A percentile compares a stretch with the other conserved stretches of the same genome.
phyloP scores from a whole-genome alignment of 306 rosid genomes.

The Bauhinia variegata region DNA sequence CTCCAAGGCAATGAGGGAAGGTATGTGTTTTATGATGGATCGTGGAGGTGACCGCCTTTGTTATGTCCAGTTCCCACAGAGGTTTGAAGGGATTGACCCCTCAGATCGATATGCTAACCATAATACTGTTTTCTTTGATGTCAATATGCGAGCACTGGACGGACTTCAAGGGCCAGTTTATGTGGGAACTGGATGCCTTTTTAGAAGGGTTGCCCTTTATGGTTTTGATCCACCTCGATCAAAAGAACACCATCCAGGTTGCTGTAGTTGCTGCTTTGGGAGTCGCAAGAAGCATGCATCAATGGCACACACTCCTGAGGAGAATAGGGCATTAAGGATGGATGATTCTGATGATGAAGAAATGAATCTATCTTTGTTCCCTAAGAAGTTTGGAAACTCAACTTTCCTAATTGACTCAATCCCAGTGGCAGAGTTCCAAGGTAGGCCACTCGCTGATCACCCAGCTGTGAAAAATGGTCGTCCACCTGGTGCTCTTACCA shows the following conservation, averaged over 20 bases:
- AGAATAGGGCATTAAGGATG: constrained; percentile 78
- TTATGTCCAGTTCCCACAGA: constrained; percentile 96
- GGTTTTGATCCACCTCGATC: constrained; percentile 96
- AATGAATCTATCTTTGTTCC: constrained; percentile 78
- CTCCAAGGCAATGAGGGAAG: constrained; percentile 94
- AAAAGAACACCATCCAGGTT: constrained; percentile 68
- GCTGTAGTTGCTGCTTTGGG: constrained; percentile 74
- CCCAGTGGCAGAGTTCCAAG: constrained; percentile 94
- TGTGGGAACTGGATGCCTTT: constrained; percentile 96
- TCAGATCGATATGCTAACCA: constrained; percentile 98
- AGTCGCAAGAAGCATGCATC: constrained; percentile 60
- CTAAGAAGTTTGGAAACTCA: constrained; percentile 93
- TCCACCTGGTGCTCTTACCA: constrained; percentile 84
- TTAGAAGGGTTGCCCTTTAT: constrained; percentile 84
- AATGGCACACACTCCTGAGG: constrained; percentile 56
- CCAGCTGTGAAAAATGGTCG: constrained; percentile 96
- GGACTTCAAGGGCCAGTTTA: constrained; percentile 98
- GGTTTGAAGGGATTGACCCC: constrained; percentile 97
- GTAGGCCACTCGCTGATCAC: constrained; percentile 98
- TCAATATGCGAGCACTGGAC: constrained; percentile 97
- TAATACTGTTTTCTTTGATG: constrained; percentile 95
- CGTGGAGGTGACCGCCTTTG: constrained; percentile 97
- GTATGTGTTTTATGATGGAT: constrained; percentile 99
- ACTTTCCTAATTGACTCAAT: constrained; percentile 85
- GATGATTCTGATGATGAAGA: constrained; percentile 91